Evolutionary conservation across 352 stramenopile species (phyloP), one percentile per base, ranked within the genome.

Genomic region (Aphanomyces euteiches): DNA sequence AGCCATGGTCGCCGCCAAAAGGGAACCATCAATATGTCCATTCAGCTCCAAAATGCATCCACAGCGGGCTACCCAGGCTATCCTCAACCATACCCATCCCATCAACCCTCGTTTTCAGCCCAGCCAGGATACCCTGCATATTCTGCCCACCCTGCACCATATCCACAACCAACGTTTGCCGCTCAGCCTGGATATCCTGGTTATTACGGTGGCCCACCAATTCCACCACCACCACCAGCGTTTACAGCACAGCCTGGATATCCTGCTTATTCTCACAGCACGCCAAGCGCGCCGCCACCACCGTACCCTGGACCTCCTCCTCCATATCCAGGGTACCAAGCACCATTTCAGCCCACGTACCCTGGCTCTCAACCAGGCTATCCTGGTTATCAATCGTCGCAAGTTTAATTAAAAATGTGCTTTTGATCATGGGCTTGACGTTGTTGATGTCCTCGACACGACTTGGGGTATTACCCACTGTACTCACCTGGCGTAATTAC

Each of bases 311-410:
- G 45, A 58, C 50, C 50, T 58, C 50, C 50, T 12, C 50, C 50
- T 13, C 7, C 50, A 58, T 58, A 58, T 34, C n/a, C 50, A 10
- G 50, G 13, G n/a, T 2, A 53, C 13, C 13, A 15, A n/a, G 13
- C 45, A 53, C 13, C n/a, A 12, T 58, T 38, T 58, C 50, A 58
- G n/a, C 50, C 50, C n/a, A 21, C n/a, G 50, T 58, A 58, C 50
- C 50, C 50, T 58, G 50, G 50, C 13, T n/a, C 63, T 13, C 63
- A 69, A 47, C 63, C 63, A 69, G 63, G 63, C 8, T 69, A 69
- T 41, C 63, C 63, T 10, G 63, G 63, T 0, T 69, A 61, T 48
- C 43, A 43, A 19, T 58, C 50, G 8, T 58, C 50, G 37, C 50
- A 58, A 58, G 50, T 58, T 8, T 58, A 58, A 58, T 58, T 34